Conservation (phyloP, 2,329 filamentous ascomycete species). For the Ceratocystis ficicola region DNA sequence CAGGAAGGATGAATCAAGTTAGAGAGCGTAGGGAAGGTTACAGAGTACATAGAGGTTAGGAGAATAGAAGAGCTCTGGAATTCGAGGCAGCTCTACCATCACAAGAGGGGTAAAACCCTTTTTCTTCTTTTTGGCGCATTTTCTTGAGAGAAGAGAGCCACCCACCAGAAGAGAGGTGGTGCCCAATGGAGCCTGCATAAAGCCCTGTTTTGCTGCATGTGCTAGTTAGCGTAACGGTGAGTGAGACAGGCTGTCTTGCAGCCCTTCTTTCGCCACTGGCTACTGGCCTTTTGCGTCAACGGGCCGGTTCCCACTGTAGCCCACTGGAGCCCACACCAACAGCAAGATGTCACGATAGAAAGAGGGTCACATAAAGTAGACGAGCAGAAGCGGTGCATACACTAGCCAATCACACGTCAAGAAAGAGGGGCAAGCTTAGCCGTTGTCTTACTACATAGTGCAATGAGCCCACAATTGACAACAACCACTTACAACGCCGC, state of each 20-base stretch:
- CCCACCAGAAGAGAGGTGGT: not conserved
- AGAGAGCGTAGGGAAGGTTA: not conserved
- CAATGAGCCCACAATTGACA: not conserved
- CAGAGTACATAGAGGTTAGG: not conserved
- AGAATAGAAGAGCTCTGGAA: not conserved
- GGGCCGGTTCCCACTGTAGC: not conserved
- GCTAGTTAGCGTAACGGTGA: not conserved
- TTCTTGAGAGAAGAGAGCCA: not conserved
- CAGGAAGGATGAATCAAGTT: constrained; percentile 1
- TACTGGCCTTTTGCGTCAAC: not conserved
- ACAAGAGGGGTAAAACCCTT: not conserved
- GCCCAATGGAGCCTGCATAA: constrained; percentile 1
- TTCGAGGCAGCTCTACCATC: not conserved
- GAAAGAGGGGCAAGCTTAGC: not conserved
- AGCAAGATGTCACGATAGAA: not conserved
- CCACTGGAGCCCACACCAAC: not conserved
- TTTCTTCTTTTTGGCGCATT: not conserved
- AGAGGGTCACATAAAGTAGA: not conserved
- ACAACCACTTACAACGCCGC: not conserved
- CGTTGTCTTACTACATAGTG: not conserved
- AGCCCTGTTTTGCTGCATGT: not conserved
- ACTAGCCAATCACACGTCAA: not conserved
- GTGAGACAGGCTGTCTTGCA: not conserved
- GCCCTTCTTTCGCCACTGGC: not conserved
- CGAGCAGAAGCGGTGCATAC: not conserved